Conservation (phyloP, 768 basidiomycete genomes). For the Coprinellus micaceus region DNA sequence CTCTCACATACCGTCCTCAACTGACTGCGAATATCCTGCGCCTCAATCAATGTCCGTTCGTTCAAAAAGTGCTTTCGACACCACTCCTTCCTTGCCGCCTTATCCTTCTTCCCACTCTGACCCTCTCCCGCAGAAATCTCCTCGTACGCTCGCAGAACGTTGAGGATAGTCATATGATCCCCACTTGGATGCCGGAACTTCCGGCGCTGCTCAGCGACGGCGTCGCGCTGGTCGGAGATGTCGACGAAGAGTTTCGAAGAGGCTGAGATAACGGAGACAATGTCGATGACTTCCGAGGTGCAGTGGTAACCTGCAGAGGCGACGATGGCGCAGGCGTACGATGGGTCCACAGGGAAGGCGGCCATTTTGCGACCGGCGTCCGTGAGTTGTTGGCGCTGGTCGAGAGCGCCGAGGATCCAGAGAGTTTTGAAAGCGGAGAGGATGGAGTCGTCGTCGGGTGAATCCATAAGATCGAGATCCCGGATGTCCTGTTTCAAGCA, state of each 20-base stretch:
- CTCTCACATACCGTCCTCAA: constrained; percentile 62
- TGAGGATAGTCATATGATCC: constrained; percentile 88
- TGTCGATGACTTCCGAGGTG: constrained; percentile 74
- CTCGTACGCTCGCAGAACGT: constrained; percentile 77
- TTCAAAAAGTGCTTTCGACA: constrained; percentile 82
- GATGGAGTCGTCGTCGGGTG: constrained; percentile 64
- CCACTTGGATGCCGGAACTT: constrained; percentile 84
- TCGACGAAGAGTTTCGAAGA: constrained; percentile 83
- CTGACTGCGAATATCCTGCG: constrained; percentile 77
- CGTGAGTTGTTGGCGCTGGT: constrained; percentile 63
- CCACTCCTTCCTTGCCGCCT: constrained; percentile 63
- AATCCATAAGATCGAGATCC: constrained; percentile 84
- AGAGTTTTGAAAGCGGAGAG: constrained; percentile 66
- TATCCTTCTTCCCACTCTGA: constrained; percentile 35
- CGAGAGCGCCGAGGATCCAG: constrained; percentile 76
- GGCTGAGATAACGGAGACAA: constrained; percentile 79
- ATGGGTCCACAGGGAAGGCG: constrained; percentile 87
- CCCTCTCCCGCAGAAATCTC: constrained; percentile 40
- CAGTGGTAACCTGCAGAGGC: constrained; percentile 73
- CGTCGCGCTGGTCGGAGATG: constrained; percentile 68
- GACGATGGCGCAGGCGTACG: constrained; percentile 72
- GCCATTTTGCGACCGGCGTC: constrained; percentile 80
- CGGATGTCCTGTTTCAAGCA: constrained; percentile 80
- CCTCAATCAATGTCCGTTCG: constrained; percentile 74
- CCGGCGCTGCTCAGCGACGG: constrained; percentile 60